Percentiles rank a stretch among this genome's conserved stretches.
Evolutionary conservation across 306 rosid genomes (phyloP).

Genomic region (Ziziphus jujuba): DNA sequence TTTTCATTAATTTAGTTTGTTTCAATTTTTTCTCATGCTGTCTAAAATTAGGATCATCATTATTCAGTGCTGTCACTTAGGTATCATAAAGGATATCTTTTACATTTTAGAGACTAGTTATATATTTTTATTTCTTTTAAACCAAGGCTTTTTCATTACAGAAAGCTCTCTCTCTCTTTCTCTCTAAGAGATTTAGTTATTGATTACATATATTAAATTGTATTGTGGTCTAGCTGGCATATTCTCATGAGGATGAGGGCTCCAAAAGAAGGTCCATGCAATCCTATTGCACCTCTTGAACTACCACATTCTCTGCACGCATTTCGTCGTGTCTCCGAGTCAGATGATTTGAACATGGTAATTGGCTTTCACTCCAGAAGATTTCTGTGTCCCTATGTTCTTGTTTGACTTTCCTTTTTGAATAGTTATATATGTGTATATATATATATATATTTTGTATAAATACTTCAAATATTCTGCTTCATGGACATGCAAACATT

Average conservation of each 20-base stretch:
- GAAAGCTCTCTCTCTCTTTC: background rate
- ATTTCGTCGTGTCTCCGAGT: conserved; percentile 70
- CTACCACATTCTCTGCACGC: conserved; percentile 94
- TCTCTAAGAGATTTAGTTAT: conserved; percentile 8
- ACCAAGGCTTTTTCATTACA: conserved; percentile 4
- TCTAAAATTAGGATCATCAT: background rate
- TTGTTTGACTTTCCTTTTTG: conserved; percentile 10
- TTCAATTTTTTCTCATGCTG: background rate
- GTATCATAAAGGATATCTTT: background rate
- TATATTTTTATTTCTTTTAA: background rate
- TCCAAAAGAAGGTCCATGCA: conserved; percentile 76
- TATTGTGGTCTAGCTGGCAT: conserved; percentile 68
- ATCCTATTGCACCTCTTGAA: conserved; percentile 91
- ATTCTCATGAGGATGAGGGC: conserved; percentile 87
- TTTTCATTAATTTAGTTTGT: background rate
- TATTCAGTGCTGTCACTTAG: background rate
- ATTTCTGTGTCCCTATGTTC: background rate
- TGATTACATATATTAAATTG: conserved; percentile 12
- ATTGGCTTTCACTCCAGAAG: conserved; percentile 10
- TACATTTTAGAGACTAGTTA: background rate
- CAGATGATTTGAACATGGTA: conserved; percentile 69
- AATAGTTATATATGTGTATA: too few species aligned
- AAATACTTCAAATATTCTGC: background rate
- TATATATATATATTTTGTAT: conserved; percentile 13
- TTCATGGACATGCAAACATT: conserved; percentile 23